Evolutionary conservation across 345 rosid species (phyloP), one percentile per base, ranked within the genome.

Genomic region (Physaria fendleri): DNA sequence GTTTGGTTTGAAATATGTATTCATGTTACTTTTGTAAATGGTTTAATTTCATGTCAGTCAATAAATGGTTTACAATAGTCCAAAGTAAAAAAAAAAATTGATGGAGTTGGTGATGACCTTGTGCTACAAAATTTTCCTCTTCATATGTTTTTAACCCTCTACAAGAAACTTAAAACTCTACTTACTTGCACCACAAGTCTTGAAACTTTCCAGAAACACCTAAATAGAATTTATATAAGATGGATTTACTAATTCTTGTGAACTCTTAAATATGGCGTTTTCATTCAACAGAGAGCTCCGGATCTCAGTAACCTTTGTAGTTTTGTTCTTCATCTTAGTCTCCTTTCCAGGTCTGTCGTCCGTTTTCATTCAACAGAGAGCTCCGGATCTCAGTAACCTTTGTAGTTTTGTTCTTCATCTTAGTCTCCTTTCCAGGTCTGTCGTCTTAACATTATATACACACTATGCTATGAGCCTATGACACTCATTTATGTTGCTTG

Each of bases 21-120:
- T 13, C 2, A 37, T 7, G 15, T 62, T 62, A 5, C 39, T 17
- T 49, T 62, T 37, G 20, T 35, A 25, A 32, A 49, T 14, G 52
- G 38, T 59, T 24, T 49, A 8, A 0, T 59, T 17, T 17, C 47
- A 25, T 53, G 48, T 14, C 48, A 51, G 48, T 35, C 25, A 51
- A 27, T 59, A 42, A 35, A 52, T 41, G 25, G 18, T 8, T 39
- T 29, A 22, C 27, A 13, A 17, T 32, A 42, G 60, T 2, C 27
- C 27, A 20, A 67, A 49, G 65, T 49, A 32, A 32, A 55, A 41
- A 32, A 55, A 41, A 58, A 64, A 27, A 24, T 5, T 39, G 35
- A 33, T 67, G 30, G n/a, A 38, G 85, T 84, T 74, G 96, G 83
- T 84, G 82, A 80, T 84, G 83, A 62, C 82, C 82, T 78, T 78